Evolutionary conservation across 306 rosid species (phyloP).

Genomic region (Lagenaria siceraria): DNA sequence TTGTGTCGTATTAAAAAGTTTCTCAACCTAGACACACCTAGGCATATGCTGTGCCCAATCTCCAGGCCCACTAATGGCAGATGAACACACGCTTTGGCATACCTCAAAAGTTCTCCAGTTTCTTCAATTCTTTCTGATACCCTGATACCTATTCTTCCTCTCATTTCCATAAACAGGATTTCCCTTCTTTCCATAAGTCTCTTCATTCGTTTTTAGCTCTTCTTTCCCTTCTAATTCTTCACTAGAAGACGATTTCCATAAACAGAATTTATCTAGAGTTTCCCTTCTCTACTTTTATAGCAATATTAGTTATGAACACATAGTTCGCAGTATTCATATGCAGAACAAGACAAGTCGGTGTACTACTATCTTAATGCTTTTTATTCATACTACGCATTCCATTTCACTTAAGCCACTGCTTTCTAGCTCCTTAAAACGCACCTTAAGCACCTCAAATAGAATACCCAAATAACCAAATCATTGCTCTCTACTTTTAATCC

Average conservation of each 20-base stretch:
- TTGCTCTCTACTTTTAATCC: neutral
- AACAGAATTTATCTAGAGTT: neutral
- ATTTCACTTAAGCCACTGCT: neutral
- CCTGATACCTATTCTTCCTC: neutral
- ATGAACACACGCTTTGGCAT: neutral
- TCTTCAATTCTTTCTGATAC: neutral
- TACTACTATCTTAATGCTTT: neutral
- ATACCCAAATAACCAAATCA: neutral
- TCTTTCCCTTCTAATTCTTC: neutral
- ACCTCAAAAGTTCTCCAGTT: neutral
- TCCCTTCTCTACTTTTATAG: neutral
- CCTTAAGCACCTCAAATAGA: too few relatives aligned
- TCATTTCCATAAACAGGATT: neutral
- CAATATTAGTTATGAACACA: neutral
- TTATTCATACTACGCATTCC: neutral
- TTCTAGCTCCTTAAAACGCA: neutral
- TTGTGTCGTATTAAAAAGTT: neutral
- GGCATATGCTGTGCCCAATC: too few relatives aligned
- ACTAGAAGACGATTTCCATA: neutral
- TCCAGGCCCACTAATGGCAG: neutral
- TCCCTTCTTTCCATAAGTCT: neutral
- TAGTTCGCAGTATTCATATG: neutral
- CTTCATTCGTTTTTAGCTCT: neutral
- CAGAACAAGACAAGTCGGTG: neutral
- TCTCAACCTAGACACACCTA: too few relatives aligned